Percentiles rank a stretch among this genome's conserved stretches.
These are phyloP conservation scores for Penicillium coffeae DNA, from an alignment of 495 filamentous ascomycete genomes.

Conservation along the genomic window DNA sequence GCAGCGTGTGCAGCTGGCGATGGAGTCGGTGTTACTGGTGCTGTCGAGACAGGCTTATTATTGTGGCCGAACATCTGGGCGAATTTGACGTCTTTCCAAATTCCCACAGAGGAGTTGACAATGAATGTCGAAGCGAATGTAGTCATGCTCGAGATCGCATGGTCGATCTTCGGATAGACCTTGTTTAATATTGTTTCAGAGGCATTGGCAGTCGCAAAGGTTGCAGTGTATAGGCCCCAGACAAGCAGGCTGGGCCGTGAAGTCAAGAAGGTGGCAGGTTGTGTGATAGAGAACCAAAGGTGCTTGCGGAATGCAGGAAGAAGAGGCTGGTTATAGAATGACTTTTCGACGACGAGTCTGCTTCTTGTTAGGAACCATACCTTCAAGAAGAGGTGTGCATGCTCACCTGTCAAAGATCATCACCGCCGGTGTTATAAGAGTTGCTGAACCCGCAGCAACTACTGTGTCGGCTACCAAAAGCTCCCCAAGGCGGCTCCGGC, in stretches of 20 bases:
- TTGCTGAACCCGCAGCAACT: conserved; percentile 37
- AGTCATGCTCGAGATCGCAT: conserved; percentile 42
- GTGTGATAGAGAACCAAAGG: conserved; percentile 55
- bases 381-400: background rate
- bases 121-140: conserved; percentile 36
- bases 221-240: conserved; percentile 79
- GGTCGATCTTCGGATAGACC: conserved; percentile 44
- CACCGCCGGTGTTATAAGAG: conserved; percentile 36
- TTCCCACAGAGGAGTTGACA: conserved; percentile 39
- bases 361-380: background rate
- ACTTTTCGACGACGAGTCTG: conserved; percentile 74
- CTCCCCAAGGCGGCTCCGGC: conserved; percentile 28
- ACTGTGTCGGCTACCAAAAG: conserved; percentile 31
- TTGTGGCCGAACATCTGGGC: conserved; percentile 39
- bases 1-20: conserved; percentile 38
- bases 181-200: conserved; percentile 44
- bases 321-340: conserved; percentile 69
- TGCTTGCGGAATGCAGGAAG: conserved; percentile 59
- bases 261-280: conserved; percentile 65
- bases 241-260: conserved; percentile 76
- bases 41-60: conserved; percentile 15
- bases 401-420: conserved; percentile 40
- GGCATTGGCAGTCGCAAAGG: conserved; percentile 80
- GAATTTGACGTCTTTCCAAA: conserved; percentile 48
- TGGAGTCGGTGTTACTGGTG: conserved; percentile 24